phyloP scores from a whole-genome alignment of 75 land plant genomes.

The Adiantum capillusveneris region DNA sequence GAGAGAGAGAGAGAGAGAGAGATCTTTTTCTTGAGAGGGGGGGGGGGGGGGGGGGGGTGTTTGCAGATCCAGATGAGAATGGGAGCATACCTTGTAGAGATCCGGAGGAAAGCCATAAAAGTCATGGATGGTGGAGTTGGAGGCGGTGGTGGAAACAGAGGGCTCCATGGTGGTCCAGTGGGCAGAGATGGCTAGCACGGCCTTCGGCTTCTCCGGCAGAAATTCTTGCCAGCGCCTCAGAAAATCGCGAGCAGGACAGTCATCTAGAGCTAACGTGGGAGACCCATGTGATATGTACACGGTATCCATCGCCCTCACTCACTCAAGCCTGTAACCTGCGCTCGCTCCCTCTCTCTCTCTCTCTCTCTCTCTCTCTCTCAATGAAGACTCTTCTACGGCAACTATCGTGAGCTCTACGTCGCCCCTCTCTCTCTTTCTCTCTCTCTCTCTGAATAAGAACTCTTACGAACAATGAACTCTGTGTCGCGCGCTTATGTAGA shows the following conservation, averaged over 20 bases:
- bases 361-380: too few species aligned
- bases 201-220: conserved; percentile 38
- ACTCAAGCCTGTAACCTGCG: too few species aligned
- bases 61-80: too few species aligned
- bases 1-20: background rate
- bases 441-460: too few species aligned
- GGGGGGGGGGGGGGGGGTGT: background rate
- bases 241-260: conserved; percentile 50
- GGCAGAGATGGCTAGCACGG: conserved; percentile 67
- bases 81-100: conserved; percentile 57
- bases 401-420: too few species aligned
- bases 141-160: conserved; percentile 33
- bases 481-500: too few species aligned
- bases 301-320: too few species aligned
- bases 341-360: too few species aligned
- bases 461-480: too few species aligned
- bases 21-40: background rate
- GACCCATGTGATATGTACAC: conserved; percentile 84
- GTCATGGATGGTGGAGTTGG: conserved; percentile 55
- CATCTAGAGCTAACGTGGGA: conserved; percentile 55
- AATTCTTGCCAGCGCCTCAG: conserved; percentile 28
- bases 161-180: conserved; percentile 83
- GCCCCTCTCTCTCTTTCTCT: too few species aligned
- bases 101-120: conserved; percentile 64
- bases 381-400: too few species aligned